A percentile compares a stretch with the other conserved stretches of the same genome.
Conservation (phyloP, 1,284 basidiomycete species). For the Gymnopus androsaceus region DNA sequence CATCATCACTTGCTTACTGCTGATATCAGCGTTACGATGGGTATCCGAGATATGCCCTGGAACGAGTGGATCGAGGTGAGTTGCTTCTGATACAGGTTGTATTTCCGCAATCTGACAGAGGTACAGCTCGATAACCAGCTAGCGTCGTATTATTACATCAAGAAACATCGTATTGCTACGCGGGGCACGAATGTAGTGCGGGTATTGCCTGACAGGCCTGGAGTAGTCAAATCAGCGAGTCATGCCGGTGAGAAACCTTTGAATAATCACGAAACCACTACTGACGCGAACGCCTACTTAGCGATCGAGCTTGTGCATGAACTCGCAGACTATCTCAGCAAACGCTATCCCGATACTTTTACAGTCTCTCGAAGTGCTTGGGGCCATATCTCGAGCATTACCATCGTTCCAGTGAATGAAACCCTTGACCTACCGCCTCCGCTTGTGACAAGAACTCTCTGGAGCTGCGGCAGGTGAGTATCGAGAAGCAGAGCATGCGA, state of each 20-base stretch:
- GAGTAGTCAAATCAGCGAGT: conserved; percentile 50
- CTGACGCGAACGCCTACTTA: conserved; percentile 21
- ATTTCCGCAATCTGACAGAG: background rate
- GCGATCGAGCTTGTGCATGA: conserved; percentile 69
- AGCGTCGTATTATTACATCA: conserved; percentile 14
- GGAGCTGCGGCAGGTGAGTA: conserved; percentile 21
- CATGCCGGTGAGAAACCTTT: conserved; percentile 47
- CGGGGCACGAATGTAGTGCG: conserved; percentile 14
- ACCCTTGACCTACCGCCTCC: conserved; percentile 51
- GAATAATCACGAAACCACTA: conserved; percentile 1
- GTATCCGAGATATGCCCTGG: conserved; percentile 67
- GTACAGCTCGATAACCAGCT: conserved; percentile 16
- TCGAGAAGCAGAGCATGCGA: conserved; percentile 54
- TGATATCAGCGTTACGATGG: conserved; percentile 66
- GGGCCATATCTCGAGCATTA: conserved; percentile 52
- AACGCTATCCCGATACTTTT: conserved; percentile 63
- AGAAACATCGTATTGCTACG: conserved; percentile 16
- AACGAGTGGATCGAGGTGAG: conserved; percentile 68
- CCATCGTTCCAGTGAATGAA: conserved; percentile 50
- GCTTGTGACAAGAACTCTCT: conserved; percentile 1
- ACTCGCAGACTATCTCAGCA: conserved; percentile 64
- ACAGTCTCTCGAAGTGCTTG: conserved; percentile 43
- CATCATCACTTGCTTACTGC: conserved; percentile 9
- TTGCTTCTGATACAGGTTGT: background rate
- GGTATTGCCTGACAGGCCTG: conserved; percentile 41